phyloP scores from a whole-genome alignment of 164 flowering plant species.

The Dillenia suffruticosa region DNA sequence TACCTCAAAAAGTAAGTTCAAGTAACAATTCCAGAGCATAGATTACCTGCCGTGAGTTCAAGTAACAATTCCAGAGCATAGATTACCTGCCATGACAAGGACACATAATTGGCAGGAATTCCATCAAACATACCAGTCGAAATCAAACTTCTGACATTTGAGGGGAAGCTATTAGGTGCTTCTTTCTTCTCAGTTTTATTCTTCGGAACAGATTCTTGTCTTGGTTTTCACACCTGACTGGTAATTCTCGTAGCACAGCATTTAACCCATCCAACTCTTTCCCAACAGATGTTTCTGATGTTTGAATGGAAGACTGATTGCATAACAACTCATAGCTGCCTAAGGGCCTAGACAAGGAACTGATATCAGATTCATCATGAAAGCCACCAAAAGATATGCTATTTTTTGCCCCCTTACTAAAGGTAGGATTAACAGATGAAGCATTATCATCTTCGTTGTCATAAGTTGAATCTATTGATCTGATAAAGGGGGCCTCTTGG shows the following conservation, averaged over 20 bases:
- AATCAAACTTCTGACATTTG: slow-evolving; percentile 61
- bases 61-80: no score
- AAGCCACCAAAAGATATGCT: slow-evolving; percentile 44
- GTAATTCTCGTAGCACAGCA: slow-evolving; percentile 5
- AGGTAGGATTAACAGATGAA: slow-evolving; percentile 19
- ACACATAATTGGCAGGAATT: slow-evolving; percentile 57
- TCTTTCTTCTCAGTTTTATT: slow-evolving; percentile 44
- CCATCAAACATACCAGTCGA: slow-evolving; percentile 79
- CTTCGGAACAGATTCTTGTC: slow-evolving; percentile 20
- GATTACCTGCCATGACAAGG: slow-evolving; percentile 54
- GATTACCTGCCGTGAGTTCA: slow-evolving; percentile 49
- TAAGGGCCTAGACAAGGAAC: slow-evolving; percentile 26
- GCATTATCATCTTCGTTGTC: slow-evolving; percentile 22
- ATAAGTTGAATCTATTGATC: slow-evolving; percentile 17
- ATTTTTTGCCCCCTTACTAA: slow-evolving; percentile 20
- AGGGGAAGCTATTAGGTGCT: slow-evolving; percentile 60
- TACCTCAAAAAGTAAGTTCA: slow-evolving; percentile 3
- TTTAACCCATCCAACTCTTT: slow-evolving; percentile 26
- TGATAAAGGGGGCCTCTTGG: slow-evolving; percentile 5
- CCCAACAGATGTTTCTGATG: slow-evolving; percentile 19
- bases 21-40: no score
- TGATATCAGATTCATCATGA: slow-evolving; percentile 32
- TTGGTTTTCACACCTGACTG: slow-evolving; percentile 15
- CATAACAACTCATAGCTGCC: slow-evolving; percentile 30
- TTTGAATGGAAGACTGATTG: slow-evolving; percentile 30